A percentile compares a stretch with the other conserved stretches of the same genome.
Conservation (phyloP, 169 alveolate species). For the Cystoisospora suis region DNA sequence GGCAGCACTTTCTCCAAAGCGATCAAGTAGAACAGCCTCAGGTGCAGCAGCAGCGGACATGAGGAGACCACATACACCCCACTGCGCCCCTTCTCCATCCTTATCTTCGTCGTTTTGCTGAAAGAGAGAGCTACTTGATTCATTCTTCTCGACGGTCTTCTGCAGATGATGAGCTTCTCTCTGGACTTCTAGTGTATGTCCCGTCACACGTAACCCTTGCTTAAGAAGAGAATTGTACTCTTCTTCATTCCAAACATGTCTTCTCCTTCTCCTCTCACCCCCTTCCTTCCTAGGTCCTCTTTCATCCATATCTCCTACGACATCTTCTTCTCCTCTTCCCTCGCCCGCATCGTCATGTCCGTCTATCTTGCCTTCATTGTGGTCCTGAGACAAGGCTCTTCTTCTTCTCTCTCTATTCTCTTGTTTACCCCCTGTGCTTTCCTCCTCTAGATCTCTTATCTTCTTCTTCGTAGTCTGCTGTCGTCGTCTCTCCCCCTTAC, state of each 20-base stretch:
- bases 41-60: slow-evolving; percentile 52
- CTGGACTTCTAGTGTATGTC: slow-evolving; percentile 12
- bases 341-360: no score
- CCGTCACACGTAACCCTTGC: background rate
- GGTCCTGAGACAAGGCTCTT: no score
- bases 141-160: background rate
- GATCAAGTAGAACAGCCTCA: slow-evolving; percentile 50
- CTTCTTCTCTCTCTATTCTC: no score
- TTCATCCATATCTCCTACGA: background rate
- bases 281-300: background rate
- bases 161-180: background rate
- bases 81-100: background rate
- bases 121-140: background rate
- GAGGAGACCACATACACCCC: slow-evolving; percentile 53
- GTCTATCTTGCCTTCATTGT: no score
- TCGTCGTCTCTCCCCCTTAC: no score
- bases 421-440: no score
- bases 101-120: background rate
- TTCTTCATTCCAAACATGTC: background rate
- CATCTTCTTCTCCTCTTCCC: background rate
- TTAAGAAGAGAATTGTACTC: no score
- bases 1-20: slow-evolving; percentile 62
- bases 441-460: no score
- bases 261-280: slow-evolving; percentile 2
- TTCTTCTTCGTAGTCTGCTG: no score